These are phyloP conservation scores for Thoreauomyces humboldtii DNA, from an alignment of 192 early-diverging fungal species.

Conservation along the genomic window DNA sequence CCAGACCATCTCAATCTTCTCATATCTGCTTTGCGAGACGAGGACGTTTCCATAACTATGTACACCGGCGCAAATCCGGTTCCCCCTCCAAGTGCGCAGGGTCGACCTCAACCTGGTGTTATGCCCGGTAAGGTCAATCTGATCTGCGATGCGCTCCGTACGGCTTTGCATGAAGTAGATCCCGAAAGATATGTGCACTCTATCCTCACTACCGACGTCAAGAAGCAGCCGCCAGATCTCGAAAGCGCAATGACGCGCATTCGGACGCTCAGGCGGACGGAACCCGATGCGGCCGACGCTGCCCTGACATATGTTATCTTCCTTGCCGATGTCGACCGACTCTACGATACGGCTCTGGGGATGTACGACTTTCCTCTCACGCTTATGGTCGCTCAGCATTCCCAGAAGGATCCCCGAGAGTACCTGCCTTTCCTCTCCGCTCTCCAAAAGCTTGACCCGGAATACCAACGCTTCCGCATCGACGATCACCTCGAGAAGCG, in stretches of 20 bases:
- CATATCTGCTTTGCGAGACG: constrained; percentile 74
- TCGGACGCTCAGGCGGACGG: constrained; percentile 53
- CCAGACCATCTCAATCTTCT: constrained; percentile 90
- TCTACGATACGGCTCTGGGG: constrained; percentile 89
- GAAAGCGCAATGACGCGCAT: constrained; percentile 75
- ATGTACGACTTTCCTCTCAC: constrained; percentile 93
- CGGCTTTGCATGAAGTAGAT: constrained; percentile 54
- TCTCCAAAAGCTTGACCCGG: constrained; percentile 69
- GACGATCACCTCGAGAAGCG: constrained; percentile 78
- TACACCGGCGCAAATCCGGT: constrained; percentile 48
- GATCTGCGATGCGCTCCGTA: constrained; percentile 69
- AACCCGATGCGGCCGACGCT: constrained; percentile 68
- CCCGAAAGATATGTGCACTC: constrained; percentile 66
- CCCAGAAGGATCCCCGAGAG: constrained; percentile 95
- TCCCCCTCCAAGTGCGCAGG: not conserved
- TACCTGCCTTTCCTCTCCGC: constrained; percentile 86
- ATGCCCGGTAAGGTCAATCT: constrained; percentile 64
- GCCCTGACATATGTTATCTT: constrained; percentile 91
- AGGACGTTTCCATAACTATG: constrained; percentile 81
- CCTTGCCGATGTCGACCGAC: constrained; percentile 80
- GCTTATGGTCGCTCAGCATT: constrained; percentile 93
- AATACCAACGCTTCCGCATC: constrained; percentile 83
- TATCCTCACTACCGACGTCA: constrained; percentile 82
- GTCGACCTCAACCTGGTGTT: not conserved
- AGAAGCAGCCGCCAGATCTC: constrained; percentile 75